Evolutionary conservation across 106 monocot species (phyloP).

Genomic region (Dendrobium officinale): DNA sequence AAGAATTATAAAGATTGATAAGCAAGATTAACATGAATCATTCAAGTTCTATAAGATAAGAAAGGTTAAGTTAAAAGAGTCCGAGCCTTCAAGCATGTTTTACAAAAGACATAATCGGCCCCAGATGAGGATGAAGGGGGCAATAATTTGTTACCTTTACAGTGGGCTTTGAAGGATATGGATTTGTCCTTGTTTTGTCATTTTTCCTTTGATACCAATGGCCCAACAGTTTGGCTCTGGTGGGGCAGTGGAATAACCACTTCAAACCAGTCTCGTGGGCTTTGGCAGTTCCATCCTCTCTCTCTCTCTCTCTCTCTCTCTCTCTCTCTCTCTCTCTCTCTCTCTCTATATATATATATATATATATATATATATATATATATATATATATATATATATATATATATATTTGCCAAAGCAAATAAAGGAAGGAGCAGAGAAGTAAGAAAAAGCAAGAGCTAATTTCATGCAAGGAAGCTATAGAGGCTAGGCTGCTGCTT

Average conservation of each 20-base stretch:
- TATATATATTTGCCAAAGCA: neutral
- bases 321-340: neutral
- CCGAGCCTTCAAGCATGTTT: neutral
- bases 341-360: neutral
- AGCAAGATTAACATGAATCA: no score
- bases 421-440: slow-evolving; percentile 1
- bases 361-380: no score
- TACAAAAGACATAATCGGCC: neutral
- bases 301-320: neutral
- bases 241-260: slow-evolving; percentile 7
- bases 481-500: neutral
- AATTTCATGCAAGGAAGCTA: slow-evolving; percentile 1
- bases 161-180: neutral
- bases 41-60: no score
- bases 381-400: neutral
- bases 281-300: neutral
- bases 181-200: slow-evolving; percentile 2
- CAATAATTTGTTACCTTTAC: no score
- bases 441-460: slow-evolving; percentile 1
- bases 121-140: neutral
- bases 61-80: no score
- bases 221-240: slow-evolving; percentile 1
- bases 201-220: slow-evolving; percentile 3
- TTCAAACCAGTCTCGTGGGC: neutral
- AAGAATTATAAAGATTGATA: no score